These are phyloP conservation scores for Plantago rigida DNA, from an alignment of 305 asterid species.

Conservation along the genomic window DNA sequence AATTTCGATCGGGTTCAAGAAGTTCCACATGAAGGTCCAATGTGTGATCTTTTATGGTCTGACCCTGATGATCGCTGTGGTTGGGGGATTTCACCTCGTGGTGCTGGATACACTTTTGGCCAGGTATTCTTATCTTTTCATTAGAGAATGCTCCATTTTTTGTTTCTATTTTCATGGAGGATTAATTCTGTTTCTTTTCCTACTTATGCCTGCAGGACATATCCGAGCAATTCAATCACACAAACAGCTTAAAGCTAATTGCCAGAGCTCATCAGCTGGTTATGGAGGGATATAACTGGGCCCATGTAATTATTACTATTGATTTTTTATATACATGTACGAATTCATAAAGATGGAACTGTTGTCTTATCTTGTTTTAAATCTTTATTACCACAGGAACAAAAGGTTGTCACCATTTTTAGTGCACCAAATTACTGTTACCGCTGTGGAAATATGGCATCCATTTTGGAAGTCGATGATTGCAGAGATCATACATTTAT, in stretches of 20 bases:
- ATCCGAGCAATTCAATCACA: slow-evolving; percentile 92
- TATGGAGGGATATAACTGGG: slow-evolving; percentile 99
- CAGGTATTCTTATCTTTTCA: slow-evolving; percentile 35
- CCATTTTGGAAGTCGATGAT: slow-evolving; percentile 85
- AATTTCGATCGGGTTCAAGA: slow-evolving; percentile 61
- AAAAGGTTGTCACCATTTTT: slow-evolving; percentile 87
- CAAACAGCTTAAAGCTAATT: slow-evolving; percentile 80
- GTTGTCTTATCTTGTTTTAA: neutral
- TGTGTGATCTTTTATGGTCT: slow-evolving; percentile 81
- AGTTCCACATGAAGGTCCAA: slow-evolving; percentile 82
- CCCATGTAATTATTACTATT: slow-evolving; percentile 51
- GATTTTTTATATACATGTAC: neutral
- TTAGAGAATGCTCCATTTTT: neutral
- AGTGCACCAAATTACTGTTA: slow-evolving; percentile 91
- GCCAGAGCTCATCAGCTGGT: slow-evolving; percentile 99
- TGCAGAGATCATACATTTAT: slow-evolving; percentile 83
- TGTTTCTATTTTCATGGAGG: neutral
- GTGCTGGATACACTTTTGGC: slow-evolving; percentile 79
- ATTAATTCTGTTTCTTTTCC: slow-evolving; percentile 5
- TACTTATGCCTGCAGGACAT: slow-evolving; percentile 53
- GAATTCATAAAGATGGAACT: neutral
- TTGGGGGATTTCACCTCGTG: slow-evolving; percentile 85
- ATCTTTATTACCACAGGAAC: slow-evolving; percentile 45
- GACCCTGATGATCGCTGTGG: slow-evolving; percentile 86
- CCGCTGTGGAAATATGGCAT: slow-evolving; percentile 97